Evolutionary conservation across 257 asterid species (phyloP).

Genomic region (Gynochthodes officinalis): DNA sequence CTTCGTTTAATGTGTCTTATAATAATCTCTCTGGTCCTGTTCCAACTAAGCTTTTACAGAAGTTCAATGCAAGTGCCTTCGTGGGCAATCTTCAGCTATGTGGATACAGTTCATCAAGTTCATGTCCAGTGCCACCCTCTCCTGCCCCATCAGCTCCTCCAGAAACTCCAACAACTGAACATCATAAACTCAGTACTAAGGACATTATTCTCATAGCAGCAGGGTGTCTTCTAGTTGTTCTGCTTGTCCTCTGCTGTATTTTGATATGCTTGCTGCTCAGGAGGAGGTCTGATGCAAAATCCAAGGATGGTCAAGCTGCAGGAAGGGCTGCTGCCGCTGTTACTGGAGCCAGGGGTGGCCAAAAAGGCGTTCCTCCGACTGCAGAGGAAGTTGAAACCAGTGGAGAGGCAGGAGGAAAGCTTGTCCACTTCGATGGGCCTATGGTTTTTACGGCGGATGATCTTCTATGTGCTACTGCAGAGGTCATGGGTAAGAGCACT

Average conservation of each 20-base stretch:
- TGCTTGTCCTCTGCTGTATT: conserved; percentile 57
- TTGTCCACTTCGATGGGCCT: conserved; percentile 89
- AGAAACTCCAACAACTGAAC: conserved; percentile 22
- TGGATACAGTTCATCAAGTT: conserved; percentile 57
- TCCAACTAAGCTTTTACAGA: conserved; percentile 49
- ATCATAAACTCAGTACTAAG: conserved; percentile 49
- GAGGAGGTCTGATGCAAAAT: conserved; percentile 45
- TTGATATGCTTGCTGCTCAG: conserved; percentile 58
- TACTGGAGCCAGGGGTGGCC: conserved; percentile 25
- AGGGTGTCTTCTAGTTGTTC: conserved; percentile 58
- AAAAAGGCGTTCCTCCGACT: conserved; percentile 39
- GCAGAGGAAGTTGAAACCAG: conserved; percentile 43
- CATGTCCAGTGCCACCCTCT: conserved; percentile 49
- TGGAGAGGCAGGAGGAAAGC: conserved; percentile 91
- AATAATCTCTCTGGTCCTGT: conserved; percentile 81
- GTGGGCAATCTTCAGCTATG: conserved; percentile 70
- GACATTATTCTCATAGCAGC: conserved; percentile 76
- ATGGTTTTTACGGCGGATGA: conserved; percentile 81
- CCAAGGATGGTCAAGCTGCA: conserved; percentile 24
- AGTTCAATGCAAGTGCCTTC: conserved; percentile 68
- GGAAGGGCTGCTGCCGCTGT: conserved; percentile 16
- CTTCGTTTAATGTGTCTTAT: conserved; percentile 67
- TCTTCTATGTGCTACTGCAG: conserved; percentile 91
- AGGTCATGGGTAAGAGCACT: conserved; percentile 93
- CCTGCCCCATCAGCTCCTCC: conserved; percentile 32